Evolutionary conservation across 2,329 filamentous ascomycete species (phyloP).

Genomic region (Epichloe glyceriae): DNA sequence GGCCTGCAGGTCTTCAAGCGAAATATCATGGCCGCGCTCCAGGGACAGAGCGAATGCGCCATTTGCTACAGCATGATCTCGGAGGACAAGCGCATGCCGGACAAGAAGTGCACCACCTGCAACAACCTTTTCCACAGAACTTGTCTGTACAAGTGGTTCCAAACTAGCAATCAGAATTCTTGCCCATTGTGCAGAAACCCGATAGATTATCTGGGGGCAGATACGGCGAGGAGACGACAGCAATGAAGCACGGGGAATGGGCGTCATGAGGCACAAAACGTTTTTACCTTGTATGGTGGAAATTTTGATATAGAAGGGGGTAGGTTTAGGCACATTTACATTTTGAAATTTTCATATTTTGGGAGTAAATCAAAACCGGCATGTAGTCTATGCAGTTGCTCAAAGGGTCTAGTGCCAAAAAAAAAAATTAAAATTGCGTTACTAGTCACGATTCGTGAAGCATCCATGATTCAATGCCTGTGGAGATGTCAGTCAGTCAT

Average conservation of each 20-base stretch:
- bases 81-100: conserved; percentile 75
- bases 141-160: conserved; percentile 96
- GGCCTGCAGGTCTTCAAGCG: conserved; percentile 73
- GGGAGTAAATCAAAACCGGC: no score
- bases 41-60: conserved; percentile 88
- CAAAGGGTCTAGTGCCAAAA: no score
- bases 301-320: no score
- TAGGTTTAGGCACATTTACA: no score
- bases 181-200: conserved; percentile 89
- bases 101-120: conserved; percentile 84
- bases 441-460: conserved; percentile 1
- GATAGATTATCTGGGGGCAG: conserved; percentile 47
- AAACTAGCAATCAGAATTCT: conserved; percentile 78
- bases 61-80: conserved; percentile 96
- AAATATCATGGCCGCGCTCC: conserved; percentile 77
- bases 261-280: neutral
- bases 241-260: neutral
- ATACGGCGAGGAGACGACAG: conserved; percentile 26
- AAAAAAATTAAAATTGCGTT: no score
- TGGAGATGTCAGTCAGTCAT: neutral
- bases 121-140: conserved; percentile 84
- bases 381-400: no score
- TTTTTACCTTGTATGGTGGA: no score
- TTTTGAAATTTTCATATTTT: no score
- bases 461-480: conserved; percentile 14